Conservation (phyloP, 1,284 basidiomycete genomes). For the Heliocybe sulcata region DNA sequence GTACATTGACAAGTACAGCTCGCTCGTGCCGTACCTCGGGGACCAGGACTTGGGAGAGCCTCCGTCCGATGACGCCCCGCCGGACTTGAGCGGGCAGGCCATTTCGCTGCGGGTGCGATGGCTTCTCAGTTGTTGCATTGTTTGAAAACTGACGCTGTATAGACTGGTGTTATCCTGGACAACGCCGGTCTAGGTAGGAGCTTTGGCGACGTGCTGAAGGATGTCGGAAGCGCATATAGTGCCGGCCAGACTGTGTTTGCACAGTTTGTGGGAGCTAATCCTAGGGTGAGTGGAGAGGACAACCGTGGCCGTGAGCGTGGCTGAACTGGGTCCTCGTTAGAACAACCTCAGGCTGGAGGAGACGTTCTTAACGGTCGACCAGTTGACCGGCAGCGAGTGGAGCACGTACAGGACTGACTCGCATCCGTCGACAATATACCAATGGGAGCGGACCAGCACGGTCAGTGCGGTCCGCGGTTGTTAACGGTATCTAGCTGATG, state of each 20-base stretch:
- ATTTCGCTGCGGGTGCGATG: slow-evolving; percentile 58
- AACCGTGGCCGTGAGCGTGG: neutral
- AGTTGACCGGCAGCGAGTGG: slow-evolving; percentile 46
- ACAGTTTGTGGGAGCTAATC: slow-evolving; percentile 73
- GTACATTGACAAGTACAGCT: slow-evolving; percentile 72
- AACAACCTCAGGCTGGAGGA: slow-evolving; percentile 73
- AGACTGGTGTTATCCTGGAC: slow-evolving; percentile 63
- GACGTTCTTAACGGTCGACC: slow-evolving; percentile 69
- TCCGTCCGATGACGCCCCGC: slow-evolving; percentile 59
- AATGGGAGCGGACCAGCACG: slow-evolving; percentile 55
- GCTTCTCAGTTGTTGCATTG: neutral
- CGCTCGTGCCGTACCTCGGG: slow-evolving; percentile 55
- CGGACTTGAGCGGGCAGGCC: slow-evolving; percentile 57
- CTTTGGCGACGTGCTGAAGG: slow-evolving; percentile 62
- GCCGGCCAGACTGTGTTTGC: slow-evolving; percentile 54
- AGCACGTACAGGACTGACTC: slow-evolving; percentile 62
- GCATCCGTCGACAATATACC: slow-evolving; percentile 70
- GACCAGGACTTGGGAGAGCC: slow-evolving; percentile 34
- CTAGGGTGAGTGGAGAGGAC: slow-evolving; percentile 42
- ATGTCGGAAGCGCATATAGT: slow-evolving; percentile 51
- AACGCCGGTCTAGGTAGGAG: slow-evolving; percentile 43
- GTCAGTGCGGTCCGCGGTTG: slow-evolving; percentile 26
- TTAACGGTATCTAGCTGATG: neutral
- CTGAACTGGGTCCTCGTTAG: slow-evolving; percentile 24
- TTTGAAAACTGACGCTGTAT: neutral